phyloP scores from a whole-genome alignment of 1,139 yeast genomes.

The Yamadazyma triangularis region DNA sequence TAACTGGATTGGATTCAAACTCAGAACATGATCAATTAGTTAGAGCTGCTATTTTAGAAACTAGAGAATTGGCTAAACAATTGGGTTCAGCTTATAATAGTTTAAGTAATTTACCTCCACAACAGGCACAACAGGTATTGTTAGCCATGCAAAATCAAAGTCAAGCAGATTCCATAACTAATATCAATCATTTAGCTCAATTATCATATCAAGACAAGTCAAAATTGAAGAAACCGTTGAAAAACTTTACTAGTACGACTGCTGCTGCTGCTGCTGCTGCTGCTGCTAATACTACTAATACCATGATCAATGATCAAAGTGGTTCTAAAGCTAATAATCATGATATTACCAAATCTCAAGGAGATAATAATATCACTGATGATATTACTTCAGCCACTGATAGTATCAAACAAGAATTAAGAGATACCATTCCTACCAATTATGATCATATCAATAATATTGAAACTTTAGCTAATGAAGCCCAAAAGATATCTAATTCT shows the following conservation, averaged over 20 bases:
- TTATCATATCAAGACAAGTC: conserved; percentile 6
- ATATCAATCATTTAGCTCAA: conserved; percentile 7
- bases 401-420: conserved; percentile 2
- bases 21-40: conserved; percentile 57
- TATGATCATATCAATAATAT: conserved; percentile 26
- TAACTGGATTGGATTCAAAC: conserved; percentile 44
- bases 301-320: too few relatives aligned
- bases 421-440: conserved; percentile 12
- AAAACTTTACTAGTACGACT: background rate
- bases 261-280: too few relatives aligned
- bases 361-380: too few relatives aligned
- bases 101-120: conserved; percentile 16
- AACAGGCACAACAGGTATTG: conserved; percentile 24
- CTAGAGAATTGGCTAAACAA: conserved; percentile 53
- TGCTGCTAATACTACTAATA: too few relatives aligned
- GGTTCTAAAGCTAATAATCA: too few relatives aligned
- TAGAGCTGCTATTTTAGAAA: conserved; percentile 64
- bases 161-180: conserved; percentile 2
- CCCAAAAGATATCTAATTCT: conserved; percentile 27
- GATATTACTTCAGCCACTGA: too few relatives aligned
- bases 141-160: conserved; percentile 9
- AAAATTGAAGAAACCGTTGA: background rate
- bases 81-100: conserved; percentile 11
- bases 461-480: conserved; percentile 34
- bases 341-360: too few relatives aligned